Base-by-base conservation (phyloP, 2,329 filamentous ascomycete genomes). In the Chrysoporthe puriensis region DNA sequence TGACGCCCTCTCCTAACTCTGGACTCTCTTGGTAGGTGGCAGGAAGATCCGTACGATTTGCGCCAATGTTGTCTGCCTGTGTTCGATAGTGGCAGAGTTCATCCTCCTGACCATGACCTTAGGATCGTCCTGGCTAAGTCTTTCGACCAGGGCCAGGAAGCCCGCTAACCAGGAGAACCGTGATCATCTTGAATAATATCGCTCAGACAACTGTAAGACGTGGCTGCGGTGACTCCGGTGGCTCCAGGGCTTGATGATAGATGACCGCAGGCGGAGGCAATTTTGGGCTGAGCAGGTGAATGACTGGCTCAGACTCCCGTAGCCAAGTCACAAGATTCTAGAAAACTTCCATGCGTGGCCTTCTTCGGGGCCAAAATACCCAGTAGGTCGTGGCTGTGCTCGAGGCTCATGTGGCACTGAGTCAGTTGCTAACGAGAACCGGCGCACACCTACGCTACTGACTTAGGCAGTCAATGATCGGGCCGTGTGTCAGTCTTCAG, bases 281-380 rank as follows among this genome's bases (percentile, higher is more conserved):
- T 54, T 4, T 54, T 32, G 18, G 34, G 34, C 32, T 40, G 5
- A 11, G 54, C 34, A 40, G 32, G 14, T 57, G 54, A 40, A 1
- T 57, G 32, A 32, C 54, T 40, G 34, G 34, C 32, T 57, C 54
- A 32, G 54, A 57, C 34, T 57, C 34, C 16, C 18, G 34, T 32
- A 5, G 54, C 16, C 13, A 5, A n/a, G 2, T 57, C n/a, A 18
- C 32, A 65, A 57, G 56, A 48, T 62, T 68, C 66, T 61, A 65
- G 57, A 68, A 65, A 34, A 54, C 43, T 59, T 64, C 66, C 66
- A 58, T 58, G 43, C 34, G 26, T 64, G 48, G 57, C 42, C 18
- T 43, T 60, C 21, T 40, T 14, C 50, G 21, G 26, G 16, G 26
- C 50, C 50, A 16, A 16, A 14, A 32, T 13, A 26, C 26, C 26